These are phyloP conservation scores for Solanum rostratum DNA, from an alignment of 257 asterid genomes.

Conservation along the genomic window DNA sequence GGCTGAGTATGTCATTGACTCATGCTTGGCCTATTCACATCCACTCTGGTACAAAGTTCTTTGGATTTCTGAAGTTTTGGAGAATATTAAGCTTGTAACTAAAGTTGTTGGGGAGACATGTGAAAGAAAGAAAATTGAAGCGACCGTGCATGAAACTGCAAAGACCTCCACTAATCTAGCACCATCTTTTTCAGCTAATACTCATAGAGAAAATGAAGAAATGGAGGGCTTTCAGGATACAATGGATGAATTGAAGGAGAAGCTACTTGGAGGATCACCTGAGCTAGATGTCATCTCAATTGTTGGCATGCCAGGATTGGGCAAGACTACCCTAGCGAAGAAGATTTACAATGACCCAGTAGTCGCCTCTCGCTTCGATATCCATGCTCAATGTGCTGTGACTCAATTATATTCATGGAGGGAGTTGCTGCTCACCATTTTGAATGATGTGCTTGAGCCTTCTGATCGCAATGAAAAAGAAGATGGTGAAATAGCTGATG, in stretches of 20 bases:
- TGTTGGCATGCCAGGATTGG: background rate
- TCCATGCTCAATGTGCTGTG: background rate
- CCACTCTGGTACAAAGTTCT: background rate
- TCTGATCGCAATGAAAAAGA: background rate
- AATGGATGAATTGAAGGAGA: background rate
- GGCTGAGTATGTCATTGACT: background rate
- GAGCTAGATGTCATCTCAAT: background rate
- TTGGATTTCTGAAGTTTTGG: background rate
- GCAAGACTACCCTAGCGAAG: background rate
- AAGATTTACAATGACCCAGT: background rate
- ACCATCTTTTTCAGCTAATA: background rate
- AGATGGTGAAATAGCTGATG: background rate
- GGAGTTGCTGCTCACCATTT: background rate
- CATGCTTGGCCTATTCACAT: background rate
- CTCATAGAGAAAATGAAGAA: background rate
- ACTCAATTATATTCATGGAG: constrained; percentile 1
- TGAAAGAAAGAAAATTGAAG: background rate
- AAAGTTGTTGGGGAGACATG: background rate
- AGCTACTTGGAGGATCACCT: background rate
- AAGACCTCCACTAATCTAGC: background rate
- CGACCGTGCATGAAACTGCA: background rate
- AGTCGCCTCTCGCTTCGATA: background rate
- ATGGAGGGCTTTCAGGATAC: background rate
- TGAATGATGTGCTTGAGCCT: background rate
- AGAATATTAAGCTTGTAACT: background rate